Conservation (phyloP, 139 green algal genomes). For the Chlorella vulgaris region DNA sequence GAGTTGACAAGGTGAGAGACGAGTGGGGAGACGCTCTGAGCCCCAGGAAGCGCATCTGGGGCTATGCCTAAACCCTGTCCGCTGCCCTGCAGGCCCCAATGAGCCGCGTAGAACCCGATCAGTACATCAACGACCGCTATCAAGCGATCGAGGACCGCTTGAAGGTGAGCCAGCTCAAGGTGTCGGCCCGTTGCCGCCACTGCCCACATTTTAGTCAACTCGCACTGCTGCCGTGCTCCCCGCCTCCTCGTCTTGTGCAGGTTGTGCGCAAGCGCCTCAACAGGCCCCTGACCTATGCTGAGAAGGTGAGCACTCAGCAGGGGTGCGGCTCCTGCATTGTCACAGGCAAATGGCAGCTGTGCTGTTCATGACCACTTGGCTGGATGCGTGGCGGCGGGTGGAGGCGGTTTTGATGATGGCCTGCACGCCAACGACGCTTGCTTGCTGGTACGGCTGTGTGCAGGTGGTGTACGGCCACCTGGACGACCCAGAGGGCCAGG, state of each 20-base stretch:
- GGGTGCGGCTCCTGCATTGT: too few species aligned
- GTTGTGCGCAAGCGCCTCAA: constrained; percentile 85
- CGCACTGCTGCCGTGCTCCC: too few species aligned
- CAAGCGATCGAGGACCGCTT: constrained; percentile 83
- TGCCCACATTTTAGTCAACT: too few species aligned
- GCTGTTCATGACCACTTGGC: background rate
- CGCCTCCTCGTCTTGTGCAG: constrained; percentile 46
- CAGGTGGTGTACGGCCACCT: constrained; percentile 95
- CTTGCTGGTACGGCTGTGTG: background rate
- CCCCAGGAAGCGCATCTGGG: background rate
- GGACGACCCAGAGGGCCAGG: constrained; percentile 86
- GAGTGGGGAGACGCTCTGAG: too few species aligned
- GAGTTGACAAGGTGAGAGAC: constrained; percentile 45
- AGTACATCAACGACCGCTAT: constrained; percentile 91
- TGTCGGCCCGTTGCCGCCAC: background rate
- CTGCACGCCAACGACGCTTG: background rate
- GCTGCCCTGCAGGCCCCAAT: constrained; percentile 74
- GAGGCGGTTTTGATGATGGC: background rate
- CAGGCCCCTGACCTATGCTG: constrained; percentile 85
- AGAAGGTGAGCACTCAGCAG: too few species aligned
- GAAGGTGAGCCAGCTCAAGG: constrained; percentile 45
- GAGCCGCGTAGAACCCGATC: constrained; percentile 75
- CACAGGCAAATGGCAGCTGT: too few species aligned
- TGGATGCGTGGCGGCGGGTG: background rate
- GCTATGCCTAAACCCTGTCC: background rate